phyloP scores from a whole-genome alignment of 2,329 filamentous ascomycete genomes.

The Zymoseptoria brevis region DNA sequence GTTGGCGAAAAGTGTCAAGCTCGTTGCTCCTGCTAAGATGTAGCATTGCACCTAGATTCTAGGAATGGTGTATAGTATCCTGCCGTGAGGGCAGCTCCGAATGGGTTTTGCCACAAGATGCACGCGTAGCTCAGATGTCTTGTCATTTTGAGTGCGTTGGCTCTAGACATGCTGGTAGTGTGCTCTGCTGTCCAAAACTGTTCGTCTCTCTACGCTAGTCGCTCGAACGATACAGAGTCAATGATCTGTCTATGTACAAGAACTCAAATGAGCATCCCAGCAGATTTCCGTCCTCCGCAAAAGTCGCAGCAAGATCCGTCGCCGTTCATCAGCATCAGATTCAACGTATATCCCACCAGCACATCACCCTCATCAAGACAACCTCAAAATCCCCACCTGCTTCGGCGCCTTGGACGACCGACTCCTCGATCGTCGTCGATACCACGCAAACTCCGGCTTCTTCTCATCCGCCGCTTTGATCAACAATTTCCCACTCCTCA shows the following conservation, averaged over 20 bases:
- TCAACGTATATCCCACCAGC: not conserved
- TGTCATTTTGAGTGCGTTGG: no score
- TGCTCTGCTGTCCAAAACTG: not conserved
- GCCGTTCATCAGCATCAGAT: not conserved
- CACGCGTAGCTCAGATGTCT: no score
- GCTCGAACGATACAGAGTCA: not conserved
- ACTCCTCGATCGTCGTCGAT: slow-evolving; percentile 30
- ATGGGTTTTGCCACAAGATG: not conserved
- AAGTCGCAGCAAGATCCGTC: not conserved
- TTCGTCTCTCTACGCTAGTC: not conserved
- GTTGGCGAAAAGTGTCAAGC: not conserved
- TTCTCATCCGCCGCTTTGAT: slow-evolving; percentile 36
- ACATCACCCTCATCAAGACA: slow-evolving; percentile 3
- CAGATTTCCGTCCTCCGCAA: not conserved
- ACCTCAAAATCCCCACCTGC: slow-evolving; percentile 15
- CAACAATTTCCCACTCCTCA: slow-evolving; percentile 35
- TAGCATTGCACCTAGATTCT: not conserved
- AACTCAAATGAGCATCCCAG: not conserved
- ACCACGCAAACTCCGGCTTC: slow-evolving; percentile 40
- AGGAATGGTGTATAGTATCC: not conserved
- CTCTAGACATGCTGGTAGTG: not conserved
- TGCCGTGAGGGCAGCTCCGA: not conserved
- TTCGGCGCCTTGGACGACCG: slow-evolving; percentile 14
- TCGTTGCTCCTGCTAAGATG: not conserved
- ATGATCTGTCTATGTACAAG: not conserved